Base-by-base conservation (phyloP, 495 filamentous ascomycete species). In the Penicillium atrosanguineum region DNA sequence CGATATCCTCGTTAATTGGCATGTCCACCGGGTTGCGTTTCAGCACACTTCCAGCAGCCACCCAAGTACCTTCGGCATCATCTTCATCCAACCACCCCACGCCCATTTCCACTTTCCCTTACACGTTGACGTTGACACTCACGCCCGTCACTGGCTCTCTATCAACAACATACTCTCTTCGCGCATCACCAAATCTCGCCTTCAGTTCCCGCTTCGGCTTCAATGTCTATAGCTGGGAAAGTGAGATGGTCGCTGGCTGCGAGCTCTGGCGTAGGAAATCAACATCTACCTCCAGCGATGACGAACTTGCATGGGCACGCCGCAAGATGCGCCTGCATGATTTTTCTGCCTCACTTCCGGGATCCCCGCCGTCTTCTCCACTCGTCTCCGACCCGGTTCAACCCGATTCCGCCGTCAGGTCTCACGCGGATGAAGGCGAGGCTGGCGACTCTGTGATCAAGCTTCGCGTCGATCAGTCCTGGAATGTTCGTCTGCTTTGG, bases 191-290 rank as follows among this genome's bases (percentile, higher is more conserved):
- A 12, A 83, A 90, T 52, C 81, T 94, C 46, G 85, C 90, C 1
- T 82, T 98, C 43, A 93, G 91, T 52, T 91, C 90, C 28, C 83
- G 87, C 38, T 93, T 97, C 73, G 90, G 94, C 57, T 98, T 97
- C 68, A 98, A 98, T 65, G 90, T 96, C 46, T 97, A 96, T 73
- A 95, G 89, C 62, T 98, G 96, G 74, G 94, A 97, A 73, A 95
- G 90, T 65, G 91, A 95, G 36, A 81, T 96, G 75, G 86, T 87
- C 38, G 77, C 96, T 8, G 94, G 95, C 12, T 88, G 86, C 67
- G 95, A 98, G 69, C 73, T 97, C 26, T 98, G 95, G 93, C 78
- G 82, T 47, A 71, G 71, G 43, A 79, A 69, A 68, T 81, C 68
- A 68, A 57, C 73, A 68, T 40, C 52, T 16, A 53, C 39, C 40